Conservation (phyloP, 169 alveolate genomes). For the Cryptosporidium tyzzeri region DNA sequence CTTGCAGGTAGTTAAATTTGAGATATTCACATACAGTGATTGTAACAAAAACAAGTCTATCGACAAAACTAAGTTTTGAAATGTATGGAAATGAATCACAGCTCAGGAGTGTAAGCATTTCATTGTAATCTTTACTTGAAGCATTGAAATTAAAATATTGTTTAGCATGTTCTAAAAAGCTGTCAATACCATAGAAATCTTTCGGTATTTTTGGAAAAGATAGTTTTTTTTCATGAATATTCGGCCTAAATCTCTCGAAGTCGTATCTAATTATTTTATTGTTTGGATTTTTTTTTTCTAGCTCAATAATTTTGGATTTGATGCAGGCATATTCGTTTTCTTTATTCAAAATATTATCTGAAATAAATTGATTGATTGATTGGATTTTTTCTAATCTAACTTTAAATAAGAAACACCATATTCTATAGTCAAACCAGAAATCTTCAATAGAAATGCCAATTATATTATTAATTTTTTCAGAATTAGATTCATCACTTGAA, state of each 20-base stretch:
- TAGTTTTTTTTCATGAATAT: background rate
- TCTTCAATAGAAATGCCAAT: background rate
- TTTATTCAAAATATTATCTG: background rate
- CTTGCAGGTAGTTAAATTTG: constrained; percentile 39
- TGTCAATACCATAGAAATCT: constrained; percentile 42
- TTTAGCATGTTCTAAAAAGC: constrained; percentile 2
- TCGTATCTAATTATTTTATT: constrained; percentile 43
- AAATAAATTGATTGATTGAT: constrained; percentile 39
- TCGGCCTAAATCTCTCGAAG: constrained; percentile 53
- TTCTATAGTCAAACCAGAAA: constrained; percentile 67
- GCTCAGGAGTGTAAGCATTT: background rate
- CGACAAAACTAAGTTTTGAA: background rate
- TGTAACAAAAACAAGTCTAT: constrained; percentile 41
- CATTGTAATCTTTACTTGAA: background rate
- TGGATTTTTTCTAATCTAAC: background rate
- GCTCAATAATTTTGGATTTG: constrained; percentile 3
- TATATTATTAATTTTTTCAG: background rate
- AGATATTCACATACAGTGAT: constrained; percentile 61
- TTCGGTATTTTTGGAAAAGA: constrained; percentile 53
- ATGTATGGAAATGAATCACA: constrained; percentile 7
- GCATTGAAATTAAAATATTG: background rate
- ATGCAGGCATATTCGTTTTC: background rate
- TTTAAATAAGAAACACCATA: constrained; percentile 48
- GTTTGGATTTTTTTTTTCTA: constrained; percentile 29
- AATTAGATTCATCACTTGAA: background rate